Conservation (phyloP, 176 grass and related monocot genomes). For the Rhynchospora pubera region DNA sequence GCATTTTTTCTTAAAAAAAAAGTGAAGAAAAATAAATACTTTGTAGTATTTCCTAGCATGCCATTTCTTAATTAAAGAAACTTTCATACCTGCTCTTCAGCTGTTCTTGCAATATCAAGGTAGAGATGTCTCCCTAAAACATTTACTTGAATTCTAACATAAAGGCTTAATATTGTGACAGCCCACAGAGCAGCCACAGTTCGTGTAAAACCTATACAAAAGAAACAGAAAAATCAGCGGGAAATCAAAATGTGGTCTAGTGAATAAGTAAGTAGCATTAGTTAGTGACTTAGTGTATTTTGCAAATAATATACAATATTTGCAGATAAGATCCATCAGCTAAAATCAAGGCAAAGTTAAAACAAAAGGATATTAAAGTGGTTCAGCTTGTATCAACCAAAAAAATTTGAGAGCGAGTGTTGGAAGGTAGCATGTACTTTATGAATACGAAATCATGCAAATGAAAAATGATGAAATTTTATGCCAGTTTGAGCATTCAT, state of each 20-base stretch:
- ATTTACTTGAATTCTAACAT: constrained; percentile 92
- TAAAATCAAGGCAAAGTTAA: neutral
- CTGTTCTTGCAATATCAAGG: constrained; percentile 66
- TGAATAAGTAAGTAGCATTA: neutral
- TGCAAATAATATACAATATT: constrained; percentile 9
- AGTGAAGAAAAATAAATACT: neutral
- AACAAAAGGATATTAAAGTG: neutral
- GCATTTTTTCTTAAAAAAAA: neutral
- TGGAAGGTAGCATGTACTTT: neutral
- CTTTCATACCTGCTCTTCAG: constrained; percentile 27
- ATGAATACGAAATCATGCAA: neutral
- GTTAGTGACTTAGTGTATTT: neutral
- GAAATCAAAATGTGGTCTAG: neutral
- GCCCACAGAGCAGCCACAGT: constrained; percentile 74
- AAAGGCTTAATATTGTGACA: constrained; percentile 86
- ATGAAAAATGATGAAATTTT: neutral
- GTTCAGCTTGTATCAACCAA: too few relatives aligned
- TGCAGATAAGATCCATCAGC: neutral
- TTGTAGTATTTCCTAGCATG: neutral
- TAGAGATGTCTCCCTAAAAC: constrained; percentile 96
- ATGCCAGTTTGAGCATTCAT: neutral
- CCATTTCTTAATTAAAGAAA: neutral
- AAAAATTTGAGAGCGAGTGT: neutral
- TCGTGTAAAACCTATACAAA: constrained; percentile 74
- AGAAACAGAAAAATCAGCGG: neutral